Base-by-base conservation (phyloP, 371 early-diverging fungal genomes). In the Cokeromyces recurvatus region DNA sequence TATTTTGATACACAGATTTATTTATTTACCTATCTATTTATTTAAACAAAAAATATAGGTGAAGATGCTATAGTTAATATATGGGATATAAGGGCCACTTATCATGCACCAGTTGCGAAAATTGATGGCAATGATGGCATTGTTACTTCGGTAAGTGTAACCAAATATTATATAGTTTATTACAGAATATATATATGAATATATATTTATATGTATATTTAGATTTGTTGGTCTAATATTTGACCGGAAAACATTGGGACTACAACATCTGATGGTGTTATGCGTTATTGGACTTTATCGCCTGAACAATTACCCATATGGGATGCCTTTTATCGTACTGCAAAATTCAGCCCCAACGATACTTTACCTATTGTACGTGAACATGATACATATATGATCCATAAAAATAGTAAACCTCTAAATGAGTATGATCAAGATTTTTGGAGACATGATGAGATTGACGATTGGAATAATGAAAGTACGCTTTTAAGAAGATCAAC, bases 61-160 rank as follows among this genome's bases (percentile, higher is more conserved):
- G 86, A 82, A 32, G 84, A 81, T 51, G 74, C 81, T 0, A 55
- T 70, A 0, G 84, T 82, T 6, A 80, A 84, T 23, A 59, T 91
- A 4, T 91, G 90, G 90, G 92, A 91, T 59, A 54, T 91, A 34
- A 66, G 92, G 14, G 35, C 60, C 2, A 78, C 70, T 24, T 49
- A 55, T n/a, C 64, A 64, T 41, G 57, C 58, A 3, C 81, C 82
- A 0, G 76, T 75, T 0, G 82, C 66, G 11, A 68, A 76, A 22
- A 71, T 86, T 15, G 71, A 77, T 45, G 84, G 79, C 0, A 79
- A 83, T 48, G 63, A 59, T 31, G 65, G 70, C 25, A 43, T 57
- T 3, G 62, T 84, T 14, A 61, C 60, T 19, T 68, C 78, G 16
- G 75, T 77, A 71, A 52, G 46, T 21, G n/a, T n/a, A n/a, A n/a